These are phyloP conservation scores for Arabis alpina DNA, from an alignment of 345 rosid genomes.

Conservation along the genomic window DNA sequence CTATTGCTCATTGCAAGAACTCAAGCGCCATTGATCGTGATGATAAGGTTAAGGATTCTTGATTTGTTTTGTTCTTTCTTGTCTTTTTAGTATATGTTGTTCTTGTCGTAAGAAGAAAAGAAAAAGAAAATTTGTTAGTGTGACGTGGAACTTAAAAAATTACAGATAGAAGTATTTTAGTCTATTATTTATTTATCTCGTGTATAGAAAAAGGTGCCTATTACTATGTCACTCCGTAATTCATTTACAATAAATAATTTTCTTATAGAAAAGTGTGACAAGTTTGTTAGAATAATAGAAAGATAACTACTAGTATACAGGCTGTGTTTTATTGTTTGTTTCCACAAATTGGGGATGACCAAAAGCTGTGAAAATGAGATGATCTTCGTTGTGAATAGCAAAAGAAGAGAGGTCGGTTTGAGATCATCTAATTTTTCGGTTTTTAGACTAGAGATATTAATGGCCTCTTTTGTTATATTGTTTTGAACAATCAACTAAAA, in stretches of 20 bases:
- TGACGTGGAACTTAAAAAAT: conserved; percentile 31
- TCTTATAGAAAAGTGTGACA: neutral
- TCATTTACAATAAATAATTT: conserved; percentile 19
- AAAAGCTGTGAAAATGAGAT: neutral
- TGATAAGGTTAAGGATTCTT: conserved; percentile 45
- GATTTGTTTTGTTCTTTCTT: conserved; percentile 37
- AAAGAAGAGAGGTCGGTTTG: neutral
- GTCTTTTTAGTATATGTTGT: conserved; percentile 28
- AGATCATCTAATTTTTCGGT: too few species aligned
- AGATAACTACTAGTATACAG: conserved; percentile 31
- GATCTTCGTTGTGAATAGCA: neutral
- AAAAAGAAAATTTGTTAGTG: conserved; percentile 15
- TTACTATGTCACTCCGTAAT: conserved; percentile 23
- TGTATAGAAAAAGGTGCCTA: conserved; percentile 31
- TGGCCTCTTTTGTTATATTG: too few species aligned
- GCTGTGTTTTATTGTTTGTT: conserved; percentile 43
- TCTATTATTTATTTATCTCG: neutral
- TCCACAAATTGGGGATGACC: conserved; percentile 36
- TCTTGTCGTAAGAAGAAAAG: conserved; percentile 23
- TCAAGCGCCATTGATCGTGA: conserved; percentile 58
- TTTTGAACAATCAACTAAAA: too few species aligned
- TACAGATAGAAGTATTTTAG: conserved; percentile 9
- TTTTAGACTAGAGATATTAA: too few species aligned
- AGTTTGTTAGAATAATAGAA: conserved; percentile 31
- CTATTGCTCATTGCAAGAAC: conserved; percentile 97